Conservation (phyloP, 371 early-diverging fungal species). For the Apophysomyces elegans region DNA sequence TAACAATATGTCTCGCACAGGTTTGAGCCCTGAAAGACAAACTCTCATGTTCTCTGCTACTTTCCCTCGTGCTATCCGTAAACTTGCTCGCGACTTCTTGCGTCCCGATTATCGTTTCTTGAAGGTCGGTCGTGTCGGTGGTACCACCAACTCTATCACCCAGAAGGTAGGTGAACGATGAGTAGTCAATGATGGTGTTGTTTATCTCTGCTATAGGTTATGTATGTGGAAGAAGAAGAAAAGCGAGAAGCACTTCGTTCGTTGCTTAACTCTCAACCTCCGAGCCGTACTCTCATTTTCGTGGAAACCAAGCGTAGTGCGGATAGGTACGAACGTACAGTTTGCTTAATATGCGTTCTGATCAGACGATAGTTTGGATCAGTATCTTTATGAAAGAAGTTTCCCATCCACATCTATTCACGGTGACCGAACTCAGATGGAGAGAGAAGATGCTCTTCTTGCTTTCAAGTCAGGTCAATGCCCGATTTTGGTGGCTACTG, state of each 20-base stretch:
- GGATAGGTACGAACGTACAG: slow-evolving; percentile 84
- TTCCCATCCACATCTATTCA: slow-evolving; percentile 97
- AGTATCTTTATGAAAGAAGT: slow-evolving; percentile 61
- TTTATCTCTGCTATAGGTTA: background rate
- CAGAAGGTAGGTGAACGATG: slow-evolving; percentile 37
- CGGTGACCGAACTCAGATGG: slow-evolving; percentile 96
- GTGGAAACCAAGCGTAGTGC: slow-evolving; percentile 99
- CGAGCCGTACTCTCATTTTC: slow-evolving; percentile 93
- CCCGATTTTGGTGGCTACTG: slow-evolving; percentile 98
- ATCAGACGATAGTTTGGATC: slow-evolving; percentile 56
- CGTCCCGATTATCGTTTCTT: slow-evolving; percentile 63
- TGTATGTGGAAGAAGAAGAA: slow-evolving; percentile 83
- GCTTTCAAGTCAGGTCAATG: slow-evolving; percentile 91
- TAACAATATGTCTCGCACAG: background rate
- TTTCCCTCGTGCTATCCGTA: slow-evolving; percentile 93
- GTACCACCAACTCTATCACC: slow-evolving; percentile 55
- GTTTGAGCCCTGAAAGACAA: slow-evolving; percentile 75
- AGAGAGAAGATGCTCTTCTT: slow-evolving; percentile 94
- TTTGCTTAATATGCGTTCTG: slow-evolving; percentile 42
- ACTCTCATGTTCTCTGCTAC: slow-evolving; percentile 99
- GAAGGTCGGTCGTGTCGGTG: slow-evolving; percentile 61
- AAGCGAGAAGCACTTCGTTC: slow-evolving; percentile 63
- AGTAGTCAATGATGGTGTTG: background rate
- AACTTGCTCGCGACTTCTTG: slow-evolving; percentile 90
- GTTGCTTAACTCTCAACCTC: slow-evolving; percentile 45